phyloP scores from a whole-genome alignment of 306 rosid genomes.

The Rosa chinensis region DNA sequence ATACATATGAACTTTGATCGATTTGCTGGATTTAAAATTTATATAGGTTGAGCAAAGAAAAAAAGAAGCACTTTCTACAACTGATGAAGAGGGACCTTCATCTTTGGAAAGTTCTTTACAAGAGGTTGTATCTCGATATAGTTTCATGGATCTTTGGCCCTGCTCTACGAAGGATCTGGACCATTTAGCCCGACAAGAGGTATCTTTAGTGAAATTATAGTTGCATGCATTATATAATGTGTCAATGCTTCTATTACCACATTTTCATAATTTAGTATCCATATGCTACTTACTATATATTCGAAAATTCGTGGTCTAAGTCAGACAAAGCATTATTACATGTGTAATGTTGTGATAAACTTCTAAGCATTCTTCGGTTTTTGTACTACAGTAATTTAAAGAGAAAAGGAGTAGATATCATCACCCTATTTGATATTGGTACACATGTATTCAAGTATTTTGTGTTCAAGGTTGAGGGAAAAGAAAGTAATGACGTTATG shows the following conservation, averaged over 20 bases:
- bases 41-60: constrained; percentile 84
- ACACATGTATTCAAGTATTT: background rate
- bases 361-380: background rate
- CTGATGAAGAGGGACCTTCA: constrained; percentile 64
- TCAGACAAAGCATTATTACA: background rate
- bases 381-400: background rate
- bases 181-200: constrained; percentile 83
- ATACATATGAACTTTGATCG: background rate
- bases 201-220: constrained; percentile 26
- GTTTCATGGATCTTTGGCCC: constrained; percentile 97
- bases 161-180: constrained; percentile 82
- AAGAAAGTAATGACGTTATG: background rate
- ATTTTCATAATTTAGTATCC: background rate
- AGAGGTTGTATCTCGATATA: constrained; percentile 87
- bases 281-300: background rate
- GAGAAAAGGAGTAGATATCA: background rate
- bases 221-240: background rate
- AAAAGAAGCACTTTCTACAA: constrained; percentile 77
- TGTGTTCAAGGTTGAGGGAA: background rate
- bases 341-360: background rate
- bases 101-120: constrained; percentile 68
- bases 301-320: background rate
- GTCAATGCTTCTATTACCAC: background rate
- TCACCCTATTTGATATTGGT: background rate
- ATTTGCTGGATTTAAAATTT: constrained; percentile 13